These are phyloP conservation scores for Carex myosuroides DNA, from an alignment of 176 grass and related monocot genomes.

Conservation along the genomic window DNA sequence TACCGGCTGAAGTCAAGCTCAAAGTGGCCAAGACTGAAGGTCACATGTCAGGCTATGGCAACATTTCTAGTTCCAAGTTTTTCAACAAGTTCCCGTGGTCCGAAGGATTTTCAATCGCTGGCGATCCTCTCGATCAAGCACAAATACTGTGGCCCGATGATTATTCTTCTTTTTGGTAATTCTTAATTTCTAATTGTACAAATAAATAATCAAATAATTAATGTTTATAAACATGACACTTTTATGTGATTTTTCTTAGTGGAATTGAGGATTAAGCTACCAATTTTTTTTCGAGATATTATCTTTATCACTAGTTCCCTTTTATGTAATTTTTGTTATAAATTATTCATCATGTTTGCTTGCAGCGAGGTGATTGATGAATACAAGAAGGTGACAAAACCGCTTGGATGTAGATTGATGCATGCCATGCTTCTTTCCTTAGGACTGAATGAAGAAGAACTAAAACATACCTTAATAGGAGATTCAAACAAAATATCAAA, in stretches of 20 bases:
- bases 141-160: conserved; percentile 48
- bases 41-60: conserved; percentile 31
- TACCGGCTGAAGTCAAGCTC: conserved; percentile 30
- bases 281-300: too few species aligned
- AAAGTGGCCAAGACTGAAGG: conserved; percentile 18
- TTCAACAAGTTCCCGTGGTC: conserved; percentile 62
- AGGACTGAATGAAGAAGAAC: conserved; percentile 32
- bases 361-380: conserved; percentile 57
- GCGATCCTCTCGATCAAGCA: conserved; percentile 27
- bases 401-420: conserved; percentile 26
- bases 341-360: not conserved
- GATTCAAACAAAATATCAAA: conserved; percentile 21
- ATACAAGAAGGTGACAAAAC: conserved; percentile 39
- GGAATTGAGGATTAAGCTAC: too few species aligned
- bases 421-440: conserved; percentile 39
- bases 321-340: not conserved
- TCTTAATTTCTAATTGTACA: not conserved
- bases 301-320: too few species aligned
- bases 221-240: not conserved
- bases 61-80: conserved; percentile 25
- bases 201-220: not conserved
- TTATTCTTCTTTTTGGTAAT: conserved; percentile 32
- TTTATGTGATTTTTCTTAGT: not conserved
- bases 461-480: not conserved
- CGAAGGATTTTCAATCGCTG: conserved; percentile 54